Conservation (phyloP, 2,329 filamentous ascomycete species). For the Zalaria obscura region DNA sequence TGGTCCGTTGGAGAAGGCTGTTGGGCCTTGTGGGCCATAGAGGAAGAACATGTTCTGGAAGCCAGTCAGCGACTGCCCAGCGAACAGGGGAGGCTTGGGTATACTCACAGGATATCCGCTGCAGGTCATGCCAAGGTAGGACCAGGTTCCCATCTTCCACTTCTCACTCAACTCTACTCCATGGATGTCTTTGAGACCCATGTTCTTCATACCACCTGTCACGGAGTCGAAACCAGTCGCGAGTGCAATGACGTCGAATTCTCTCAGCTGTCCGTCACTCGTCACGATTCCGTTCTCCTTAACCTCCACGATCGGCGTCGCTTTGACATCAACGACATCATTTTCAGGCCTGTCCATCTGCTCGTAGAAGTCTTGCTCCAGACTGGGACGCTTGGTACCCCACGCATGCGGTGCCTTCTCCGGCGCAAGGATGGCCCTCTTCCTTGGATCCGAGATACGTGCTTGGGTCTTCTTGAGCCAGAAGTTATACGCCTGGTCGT, state of each 20-base stretch:
- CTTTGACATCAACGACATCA: conserved; percentile 27
- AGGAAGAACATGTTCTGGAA: conserved; percentile 16
- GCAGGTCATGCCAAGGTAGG: conserved; percentile 28
- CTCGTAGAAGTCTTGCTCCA: conserved; percentile 35
- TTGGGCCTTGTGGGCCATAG: conserved; percentile 32
- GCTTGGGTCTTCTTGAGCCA: conserved; percentile 30
- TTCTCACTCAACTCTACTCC: conserved; percentile 23
- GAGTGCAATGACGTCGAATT: conserved; percentile 32
- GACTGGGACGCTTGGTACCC: conserved; percentile 31
- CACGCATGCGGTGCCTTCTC: conserved; percentile 29
- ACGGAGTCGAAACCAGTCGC: conserved; percentile 34
- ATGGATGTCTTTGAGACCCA: conserved; percentile 19
- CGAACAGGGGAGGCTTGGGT: not conserved
- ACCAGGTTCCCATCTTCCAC: conserved; percentile 29
- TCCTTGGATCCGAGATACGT: conserved; percentile 27
- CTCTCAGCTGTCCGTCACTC: conserved; percentile 23
- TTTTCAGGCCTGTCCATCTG: conserved; percentile 28
- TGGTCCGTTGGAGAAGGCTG: conserved; percentile 32
- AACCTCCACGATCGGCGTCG: conserved; percentile 26
- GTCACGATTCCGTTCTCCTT: conserved; percentile 30
- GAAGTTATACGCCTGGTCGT: conserved; percentile 31
- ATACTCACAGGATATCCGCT: conserved; percentile 19
- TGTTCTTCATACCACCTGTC: conserved; percentile 31
- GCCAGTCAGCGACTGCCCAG: not conserved
- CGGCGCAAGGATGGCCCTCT: conserved; percentile 32